Evolutionary conservation across 2,329 filamentous ascomycete genomes (phyloP), one percentile per base, ranked within the genome.

Genomic region (Fusarium chaquense): DNA sequence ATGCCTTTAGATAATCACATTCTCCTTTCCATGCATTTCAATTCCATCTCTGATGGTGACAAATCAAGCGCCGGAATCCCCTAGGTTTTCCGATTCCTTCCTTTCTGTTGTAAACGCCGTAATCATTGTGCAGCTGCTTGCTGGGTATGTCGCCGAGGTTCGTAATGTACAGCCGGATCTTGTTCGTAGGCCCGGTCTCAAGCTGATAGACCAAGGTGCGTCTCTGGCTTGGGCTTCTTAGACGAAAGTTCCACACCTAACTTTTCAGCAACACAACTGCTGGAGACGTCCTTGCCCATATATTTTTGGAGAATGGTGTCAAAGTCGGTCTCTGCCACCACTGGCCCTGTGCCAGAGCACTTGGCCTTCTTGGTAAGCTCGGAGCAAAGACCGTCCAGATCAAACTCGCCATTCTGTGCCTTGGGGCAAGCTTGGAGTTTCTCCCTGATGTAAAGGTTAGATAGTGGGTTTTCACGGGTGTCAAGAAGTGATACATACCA

Each of bases 361-460:
- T 95, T 96, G 61, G 96, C 96, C 83, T 99, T 99, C 78, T 94
- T 93, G 70, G 95, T 93, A 16, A 99, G 88, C 78, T 99, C 94
- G 6, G 91, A 92, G 82, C 96, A 99, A 26, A 99, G 87, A 35
- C 91, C 90, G 77, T 99, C 96, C 50, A 99, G 91, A 72, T 99
- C 96, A 70, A 98, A 93, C 73, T 97, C 94, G 73, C 94, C 94
- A 61, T 89, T 92, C 77, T 94, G 92, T 73, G 97, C 96, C 78
- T 92, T 94, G 64, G 93, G 90, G 79, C 94, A 97, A 36, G 87
- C 89, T 82, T 97, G 93, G 24, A 98, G 81, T 81, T 93, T 93
- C 80, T 97, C 94, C 96, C 95, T 98, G 76, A 60, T 11, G 15
- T 18, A 24, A 26, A 68, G 78, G 90, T 78, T 88, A 85, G 75